Conservation (phyloP, 108 stramenopile genomes). For the Discostella pseudostelligera region DNA sequence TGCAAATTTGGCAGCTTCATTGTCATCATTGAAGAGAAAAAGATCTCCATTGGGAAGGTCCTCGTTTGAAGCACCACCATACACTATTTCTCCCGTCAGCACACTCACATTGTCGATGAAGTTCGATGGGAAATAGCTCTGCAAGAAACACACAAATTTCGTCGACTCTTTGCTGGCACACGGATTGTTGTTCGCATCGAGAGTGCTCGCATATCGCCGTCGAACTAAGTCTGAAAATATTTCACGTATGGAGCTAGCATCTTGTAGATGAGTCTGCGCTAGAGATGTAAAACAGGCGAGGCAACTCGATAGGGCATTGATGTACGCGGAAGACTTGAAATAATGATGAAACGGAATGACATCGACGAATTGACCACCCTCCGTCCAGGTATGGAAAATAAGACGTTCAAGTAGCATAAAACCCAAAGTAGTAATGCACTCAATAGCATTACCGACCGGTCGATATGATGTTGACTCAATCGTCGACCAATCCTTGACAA, state of each 20-base stretch:
- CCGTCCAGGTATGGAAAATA: slow-evolving; percentile 35
- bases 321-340: slow-evolving; percentile 30
- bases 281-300: slow-evolving; percentile 20
- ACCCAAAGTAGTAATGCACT: slow-evolving; percentile 38
- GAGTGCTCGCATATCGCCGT: slow-evolving; percentile 17
- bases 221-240: slow-evolving; percentile 26
- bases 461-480: slow-evolving; percentile 4
- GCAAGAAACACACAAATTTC: slow-evolving; percentile 19
- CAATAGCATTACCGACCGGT: slow-evolving; percentile 14
- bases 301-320: slow-evolving; percentile 23
- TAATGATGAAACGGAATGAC: slow-evolving; percentile 32
- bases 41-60: slow-evolving; percentile 1
- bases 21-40: slow-evolving; percentile 38
- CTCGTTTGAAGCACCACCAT: neutral
- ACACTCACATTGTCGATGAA: slow-evolving; percentile 37
- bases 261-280: slow-evolving; percentile 14
- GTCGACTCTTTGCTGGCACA: neutral
- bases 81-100: neutral
- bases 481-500: slow-evolving; percentile 10
- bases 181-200: slow-evolving; percentile 1
- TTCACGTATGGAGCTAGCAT: slow-evolving; percentile 18
- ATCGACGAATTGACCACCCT: slow-evolving; percentile 21
- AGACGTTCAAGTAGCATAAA: slow-evolving; percentile 43
- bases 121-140: slow-evolving; percentile 38
- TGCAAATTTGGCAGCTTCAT: slow-evolving; percentile 55